Conservation (phyloP, 257 asterid genomes). For the Leonotis leonurus region DNA sequence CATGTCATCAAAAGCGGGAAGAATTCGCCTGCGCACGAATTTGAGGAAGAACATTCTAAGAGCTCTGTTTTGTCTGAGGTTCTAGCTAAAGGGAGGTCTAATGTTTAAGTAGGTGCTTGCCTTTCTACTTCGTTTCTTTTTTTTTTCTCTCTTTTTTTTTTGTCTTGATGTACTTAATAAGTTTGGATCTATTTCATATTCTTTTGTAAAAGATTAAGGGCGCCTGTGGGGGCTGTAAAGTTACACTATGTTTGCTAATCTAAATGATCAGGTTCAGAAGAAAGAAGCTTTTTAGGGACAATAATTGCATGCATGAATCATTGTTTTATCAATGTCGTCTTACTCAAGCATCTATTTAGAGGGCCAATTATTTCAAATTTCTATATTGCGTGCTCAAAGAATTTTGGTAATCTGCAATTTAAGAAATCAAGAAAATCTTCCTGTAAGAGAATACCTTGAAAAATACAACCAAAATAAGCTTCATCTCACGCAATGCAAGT, state of each 20-base stretch:
- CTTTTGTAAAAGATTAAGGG: conserved; percentile 20
- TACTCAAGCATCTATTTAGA: no score
- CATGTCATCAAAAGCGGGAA: conserved; percentile 42
- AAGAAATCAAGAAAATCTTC: neutral
- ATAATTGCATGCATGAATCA: neutral
- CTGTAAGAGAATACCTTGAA: neutral
- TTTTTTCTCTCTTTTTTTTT: neutral
- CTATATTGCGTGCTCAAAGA: no score
- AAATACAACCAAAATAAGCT: neutral
- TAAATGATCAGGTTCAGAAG: conserved; percentile 4
- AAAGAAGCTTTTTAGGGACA: neutral
- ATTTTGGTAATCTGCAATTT: no score
- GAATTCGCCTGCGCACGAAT: conserved; percentile 38
- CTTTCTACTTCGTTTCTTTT: neutral
- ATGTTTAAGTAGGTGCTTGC: conserved; percentile 18
- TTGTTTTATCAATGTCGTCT: neutral
- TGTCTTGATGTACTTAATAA: conserved; percentile 19
- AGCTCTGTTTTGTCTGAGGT: conserved; percentile 21
- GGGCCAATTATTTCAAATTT: no score
- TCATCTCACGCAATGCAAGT: neutral
- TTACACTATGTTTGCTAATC: neutral
- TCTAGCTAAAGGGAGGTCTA: conserved; percentile 23
- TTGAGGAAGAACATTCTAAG: conserved; percentile 28
- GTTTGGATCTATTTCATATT: conserved; percentile 24
- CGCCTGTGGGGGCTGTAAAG: neutral